Conservation (phyloP, 2,329 filamentous ascomycete species). For the Colletotrichum navitas region DNA sequence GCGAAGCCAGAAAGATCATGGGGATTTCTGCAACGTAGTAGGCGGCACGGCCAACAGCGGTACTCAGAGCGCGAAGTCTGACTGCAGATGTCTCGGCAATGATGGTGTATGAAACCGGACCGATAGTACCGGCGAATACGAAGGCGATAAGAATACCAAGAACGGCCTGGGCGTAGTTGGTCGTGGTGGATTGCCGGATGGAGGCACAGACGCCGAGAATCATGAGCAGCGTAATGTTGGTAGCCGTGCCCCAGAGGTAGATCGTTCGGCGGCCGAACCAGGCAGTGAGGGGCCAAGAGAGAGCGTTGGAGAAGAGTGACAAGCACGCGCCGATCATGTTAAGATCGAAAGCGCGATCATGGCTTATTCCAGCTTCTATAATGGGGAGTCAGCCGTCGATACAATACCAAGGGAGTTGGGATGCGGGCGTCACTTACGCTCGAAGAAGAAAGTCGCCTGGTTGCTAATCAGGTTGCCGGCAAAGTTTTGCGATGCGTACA, state of each 20-base stretch:
- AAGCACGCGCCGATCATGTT: constrained; percentile 48
- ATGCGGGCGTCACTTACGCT: constrained; percentile 50
- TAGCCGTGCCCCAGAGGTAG: constrained; percentile 53
- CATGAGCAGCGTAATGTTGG: constrained; percentile 53
- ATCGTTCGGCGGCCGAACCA: constrained; percentile 57
- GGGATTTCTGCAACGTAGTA: constrained; percentile 58
- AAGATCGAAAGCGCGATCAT: constrained; percentile 45
- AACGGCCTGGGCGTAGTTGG: constrained; percentile 54
- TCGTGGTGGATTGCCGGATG: constrained; percentile 48
- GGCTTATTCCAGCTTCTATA: constrained; percentile 44
- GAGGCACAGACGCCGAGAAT: constrained; percentile 53
- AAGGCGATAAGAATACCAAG: constrained; percentile 56
- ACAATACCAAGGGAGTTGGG: constrained; percentile 6
- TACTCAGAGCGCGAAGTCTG: constrained; percentile 54
- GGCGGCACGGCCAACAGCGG: constrained; percentile 54
- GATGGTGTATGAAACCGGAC: constrained; percentile 54
- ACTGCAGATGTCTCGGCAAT: constrained; percentile 55
- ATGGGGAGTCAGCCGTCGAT: background rate
- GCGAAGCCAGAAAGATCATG: constrained; percentile 55
- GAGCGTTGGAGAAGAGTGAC: constrained; percentile 51
- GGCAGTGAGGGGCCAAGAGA: constrained; percentile 52
- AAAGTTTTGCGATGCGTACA: constrained; percentile 71
- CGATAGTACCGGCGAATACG: constrained; percentile 52
- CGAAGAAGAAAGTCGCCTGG: constrained; percentile 71
- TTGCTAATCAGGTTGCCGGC: constrained; percentile 73